Evolutionary conservation across 495 filamentous ascomycete genomes (phyloP).

Genomic region (Podospora pseudocomata): DNA sequence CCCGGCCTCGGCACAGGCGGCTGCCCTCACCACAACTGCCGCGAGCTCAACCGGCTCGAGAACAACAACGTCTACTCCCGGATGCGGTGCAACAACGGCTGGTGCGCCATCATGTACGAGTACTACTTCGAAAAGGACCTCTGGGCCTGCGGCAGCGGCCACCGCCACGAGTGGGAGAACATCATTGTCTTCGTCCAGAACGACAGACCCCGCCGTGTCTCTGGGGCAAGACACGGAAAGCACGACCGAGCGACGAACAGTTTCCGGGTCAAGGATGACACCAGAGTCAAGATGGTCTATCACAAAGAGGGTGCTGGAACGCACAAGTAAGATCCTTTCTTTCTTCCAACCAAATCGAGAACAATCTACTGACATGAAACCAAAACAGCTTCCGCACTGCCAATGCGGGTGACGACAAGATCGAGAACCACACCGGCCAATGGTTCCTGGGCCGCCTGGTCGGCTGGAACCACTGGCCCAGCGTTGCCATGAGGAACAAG

Average conservation of each 20-base stretch:
- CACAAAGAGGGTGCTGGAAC: slow-evolving; percentile 32
- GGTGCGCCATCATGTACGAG: slow-evolving; percentile 29
- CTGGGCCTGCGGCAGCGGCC: slow-evolving; percentile 23
- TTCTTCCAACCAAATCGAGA: too few species aligned
- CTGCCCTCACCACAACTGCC: slow-evolving; percentile 24
- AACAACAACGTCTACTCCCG: slow-evolving; percentile 38
- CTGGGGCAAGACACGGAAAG: slow-evolving; percentile 29
- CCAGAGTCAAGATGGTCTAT: slow-evolving; percentile 29
- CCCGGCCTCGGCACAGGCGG: slow-evolving; percentile 23
- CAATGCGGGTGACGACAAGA: slow-evolving; percentile 30
- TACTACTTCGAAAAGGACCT: slow-evolving; percentile 40
- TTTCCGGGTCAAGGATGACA: slow-evolving; percentile 11
- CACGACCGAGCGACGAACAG: slow-evolving; percentile 19
- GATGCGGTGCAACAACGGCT: slow-evolving; percentile 32
- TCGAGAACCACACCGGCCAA: slow-evolving; percentile 32
- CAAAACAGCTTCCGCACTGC: slow-evolving; percentile 29
- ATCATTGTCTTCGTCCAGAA: slow-evolving; percentile 31
- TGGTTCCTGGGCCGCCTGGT: slow-evolving; percentile 33
- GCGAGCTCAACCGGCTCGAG: slow-evolving; percentile 26
- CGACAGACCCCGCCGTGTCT: slow-evolving; percentile 28
- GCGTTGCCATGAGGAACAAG: slow-evolving; percentile 26
- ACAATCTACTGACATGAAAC: neutral
- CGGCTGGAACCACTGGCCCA: slow-evolving; percentile 31
- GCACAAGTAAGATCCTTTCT: slow-evolving; percentile 10
- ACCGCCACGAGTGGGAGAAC: slow-evolving; percentile 39